Evolutionary conservation across 176 grass and related monocot genomes (phyloP), one percentile per base, ranked within the genome.

Genomic region (Thalia dealbata): DNA sequence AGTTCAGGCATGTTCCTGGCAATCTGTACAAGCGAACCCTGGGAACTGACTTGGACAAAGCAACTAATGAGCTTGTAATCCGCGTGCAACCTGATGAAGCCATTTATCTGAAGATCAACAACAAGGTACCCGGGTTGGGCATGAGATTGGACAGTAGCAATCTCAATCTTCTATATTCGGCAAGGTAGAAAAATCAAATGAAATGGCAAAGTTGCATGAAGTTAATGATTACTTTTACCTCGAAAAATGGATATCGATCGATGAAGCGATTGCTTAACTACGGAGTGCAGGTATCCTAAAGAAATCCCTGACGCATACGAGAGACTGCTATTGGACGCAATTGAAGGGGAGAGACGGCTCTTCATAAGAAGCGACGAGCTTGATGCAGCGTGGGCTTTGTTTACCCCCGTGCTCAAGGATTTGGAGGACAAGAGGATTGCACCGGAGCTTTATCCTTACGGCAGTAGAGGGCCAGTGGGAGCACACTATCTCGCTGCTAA

Each of bases 351-450:
- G 81, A 72, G 84, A 3, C 73, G 92, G 8, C 92, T 96, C 14
- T 96, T 96, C 71, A 96, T 96, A 62, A 86, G 92, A 68, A 96
- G 92, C 51, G 92, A 96, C 78, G 92, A 96, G 74, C 92, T 96
- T 7, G 89, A 96, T 52, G 89, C 92, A 3, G 92, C 92, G 0
- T 96, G 92, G 92, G 84, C 82, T 52, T 75, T 96, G 71, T 96
- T 96, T 77, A 89, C 92, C 38, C 92, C 92, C 2, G 79, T 88
- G 75, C 89, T 96, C 27, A 81, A 72, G 58, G 82, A 96, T 73
- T 74, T 96, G 9, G 92, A 92, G 65, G 73, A 75, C 0, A 89
- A 66, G 27, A 85, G 35, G 69, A 87, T 92, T 51, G 84, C 82
- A 10, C 92, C 92, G 1, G 92, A 96, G 84, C 86, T 96, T 2